Evolutionary conservation across 176 grass and related monocot genomes (phyloP).

Genomic region (Secale cereale): DNA sequence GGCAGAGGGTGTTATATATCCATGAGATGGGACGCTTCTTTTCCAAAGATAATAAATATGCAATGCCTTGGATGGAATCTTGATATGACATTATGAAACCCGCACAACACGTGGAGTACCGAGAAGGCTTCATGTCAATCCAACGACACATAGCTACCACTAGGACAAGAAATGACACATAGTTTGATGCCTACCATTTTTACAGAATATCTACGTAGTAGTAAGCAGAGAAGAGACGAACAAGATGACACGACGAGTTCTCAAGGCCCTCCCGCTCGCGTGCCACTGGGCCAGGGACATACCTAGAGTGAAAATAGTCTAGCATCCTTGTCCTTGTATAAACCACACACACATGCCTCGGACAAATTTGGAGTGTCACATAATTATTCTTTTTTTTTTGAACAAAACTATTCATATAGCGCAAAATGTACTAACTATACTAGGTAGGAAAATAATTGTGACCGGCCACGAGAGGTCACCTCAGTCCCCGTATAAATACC

Average conservation of each 20-base stretch:
- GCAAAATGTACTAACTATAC: no score
- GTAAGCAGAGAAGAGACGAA: no score
- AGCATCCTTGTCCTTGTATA: no score
- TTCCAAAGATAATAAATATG: not conserved
- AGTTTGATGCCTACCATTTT: not conserved
- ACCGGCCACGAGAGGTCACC: constrained; percentile 37
- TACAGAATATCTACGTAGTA: not conserved
- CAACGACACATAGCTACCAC: not conserved
- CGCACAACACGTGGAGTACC: no score
- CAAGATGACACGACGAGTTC: no score
- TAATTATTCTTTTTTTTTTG: not conserved
- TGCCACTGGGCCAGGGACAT: no score
- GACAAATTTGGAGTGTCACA: not conserved
- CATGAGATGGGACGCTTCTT: not conserved
- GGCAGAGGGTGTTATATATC: not conserved
- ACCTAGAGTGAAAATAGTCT: no score
- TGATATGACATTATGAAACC: no score
- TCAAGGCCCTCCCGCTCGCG: no score
- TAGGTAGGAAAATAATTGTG: not conserved
- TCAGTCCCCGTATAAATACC: not conserved
- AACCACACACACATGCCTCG: not conserved
- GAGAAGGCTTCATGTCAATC: no score
- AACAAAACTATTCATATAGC: not conserved
- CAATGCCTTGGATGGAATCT: no score
- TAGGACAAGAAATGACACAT: not conserved